phyloP scores from a whole-genome alignment of 2,329 filamentous ascomycete genomes.

The Fusarium vanettenii region DNA sequence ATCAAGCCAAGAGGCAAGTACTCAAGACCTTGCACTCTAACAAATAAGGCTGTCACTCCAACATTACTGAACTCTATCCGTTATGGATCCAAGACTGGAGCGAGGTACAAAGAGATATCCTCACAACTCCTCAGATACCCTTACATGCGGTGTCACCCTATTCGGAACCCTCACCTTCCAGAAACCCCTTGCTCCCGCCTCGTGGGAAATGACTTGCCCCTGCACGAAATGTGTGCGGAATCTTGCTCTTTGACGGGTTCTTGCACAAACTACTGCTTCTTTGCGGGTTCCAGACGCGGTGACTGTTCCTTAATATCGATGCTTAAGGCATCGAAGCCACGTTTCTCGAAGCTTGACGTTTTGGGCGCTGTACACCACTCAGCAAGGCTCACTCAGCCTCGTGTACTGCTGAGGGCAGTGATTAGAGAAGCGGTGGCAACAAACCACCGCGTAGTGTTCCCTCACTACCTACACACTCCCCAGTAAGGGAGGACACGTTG shows the following conservation, averaged over 20 bases:
- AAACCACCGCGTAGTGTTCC: neutral
- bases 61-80: neutral
- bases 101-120: neutral
- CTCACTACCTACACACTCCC: neutral
- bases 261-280: constrained; percentile 17
- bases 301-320: constrained; percentile 19
- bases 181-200: constrained; percentile 14
- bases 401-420: constrained; percentile 7
- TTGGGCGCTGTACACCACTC: constrained; percentile 8
- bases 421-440: neutral
- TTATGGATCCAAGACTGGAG: neutral
- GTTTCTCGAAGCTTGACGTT: constrained; percentile 32
- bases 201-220: constrained; percentile 17
- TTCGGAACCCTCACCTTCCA: constrained; percentile 18
- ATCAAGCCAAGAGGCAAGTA: neutral
- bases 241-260: neutral
- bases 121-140: constrained; percentile 10
- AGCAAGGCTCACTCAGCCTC: neutral
- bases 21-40: neutral
- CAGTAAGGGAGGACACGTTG: neutral
- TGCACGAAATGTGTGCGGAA: constrained; percentile 18
- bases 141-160: constrained; percentile 28
- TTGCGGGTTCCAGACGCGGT: constrained; percentile 21
- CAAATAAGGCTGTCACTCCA: neutral
- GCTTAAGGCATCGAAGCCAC: constrained; percentile 30